Percentiles rank a stretch among this genome's conserved stretches.
Conservation (phyloP, 1,284 basidiomycete genomes). For the Waitea zeae region DNA sequence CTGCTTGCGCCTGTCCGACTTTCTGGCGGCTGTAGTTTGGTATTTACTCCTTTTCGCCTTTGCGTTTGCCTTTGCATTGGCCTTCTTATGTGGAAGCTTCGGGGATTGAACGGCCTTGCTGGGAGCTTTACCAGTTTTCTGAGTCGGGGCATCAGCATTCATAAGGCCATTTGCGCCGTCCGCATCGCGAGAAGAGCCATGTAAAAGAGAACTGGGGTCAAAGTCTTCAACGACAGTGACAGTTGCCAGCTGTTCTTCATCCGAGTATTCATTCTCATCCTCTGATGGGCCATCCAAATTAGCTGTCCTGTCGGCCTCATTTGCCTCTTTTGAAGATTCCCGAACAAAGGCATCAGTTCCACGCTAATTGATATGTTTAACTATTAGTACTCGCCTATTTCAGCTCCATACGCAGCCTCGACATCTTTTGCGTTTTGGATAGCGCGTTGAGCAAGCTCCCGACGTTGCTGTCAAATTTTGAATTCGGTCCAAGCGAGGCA, state of each 20-base stretch:
- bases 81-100: slow-evolving; percentile 4
- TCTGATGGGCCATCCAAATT: slow-evolving; percentile 14
- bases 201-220: slow-evolving; percentile 41
- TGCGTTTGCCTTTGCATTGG: slow-evolving; percentile 9
- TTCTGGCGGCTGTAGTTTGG: slow-evolving; percentile 2
- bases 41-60: slow-evolving; percentile 1
- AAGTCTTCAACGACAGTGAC: slow-evolving; percentile 74
- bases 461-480: slow-evolving; percentile 34
- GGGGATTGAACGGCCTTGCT: slow-evolving; percentile 1
- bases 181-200: slow-evolving; percentile 18
- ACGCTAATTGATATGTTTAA: neutral
- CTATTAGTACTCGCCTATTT: slow-evolving; percentile 19
- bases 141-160: slow-evolving; percentile 1
- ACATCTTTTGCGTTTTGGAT: slow-evolving; percentile 49
- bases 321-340: neutral
- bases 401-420: slow-evolving; percentile 50
- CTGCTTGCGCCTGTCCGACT: slow-evolving; percentile 1
- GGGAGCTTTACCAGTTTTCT: slow-evolving; percentile 2
- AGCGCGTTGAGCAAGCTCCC: slow-evolving; percentile 51
- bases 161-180: slow-evolving; percentile 4
- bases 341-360: neutral
- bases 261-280: slow-evolving; percentile 49
- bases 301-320: neutral
- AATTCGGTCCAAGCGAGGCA: neutral
- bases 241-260: slow-evolving; percentile 62